Conservation (phyloP, 2,329 filamentous ascomycete genomes). For the Trichoderma sp. region DNA sequence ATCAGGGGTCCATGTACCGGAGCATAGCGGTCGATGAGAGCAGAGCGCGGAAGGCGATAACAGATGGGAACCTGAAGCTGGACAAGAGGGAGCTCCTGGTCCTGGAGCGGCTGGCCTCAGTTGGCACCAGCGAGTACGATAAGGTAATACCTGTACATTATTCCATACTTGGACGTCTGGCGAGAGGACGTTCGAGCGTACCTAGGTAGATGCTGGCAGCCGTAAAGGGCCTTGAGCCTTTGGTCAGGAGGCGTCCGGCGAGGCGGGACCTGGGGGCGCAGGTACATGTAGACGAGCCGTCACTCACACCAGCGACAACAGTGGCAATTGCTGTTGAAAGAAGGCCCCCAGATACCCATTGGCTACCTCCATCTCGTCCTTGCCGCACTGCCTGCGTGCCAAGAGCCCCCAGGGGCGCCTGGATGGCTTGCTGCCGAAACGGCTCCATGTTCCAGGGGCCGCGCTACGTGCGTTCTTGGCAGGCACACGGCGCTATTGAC, state of each 20-base stretch:
- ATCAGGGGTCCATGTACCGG: neutral
- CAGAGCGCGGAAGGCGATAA: neutral
- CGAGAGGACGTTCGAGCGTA: neutral
- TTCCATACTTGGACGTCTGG: neutral
- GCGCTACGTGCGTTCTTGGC: constrained; percentile 27
- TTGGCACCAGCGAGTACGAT: neutral
- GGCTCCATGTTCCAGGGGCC: constrained; percentile 15
- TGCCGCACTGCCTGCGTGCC: constrained; percentile 1
- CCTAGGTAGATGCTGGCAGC: constrained; percentile 3
- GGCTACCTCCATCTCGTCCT: neutral
- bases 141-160: too few species aligned
- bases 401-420: constrained; percentile 23
- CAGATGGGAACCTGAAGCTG: neutral
- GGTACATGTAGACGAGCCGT: neutral
- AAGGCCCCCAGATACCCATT: neutral
- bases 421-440: constrained; percentile 26
- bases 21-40: neutral
- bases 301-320: neutral
- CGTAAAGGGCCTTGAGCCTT: neutral
- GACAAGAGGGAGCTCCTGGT: neutral
- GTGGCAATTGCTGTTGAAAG: neutral
- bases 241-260: neutral
- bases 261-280: neutral
- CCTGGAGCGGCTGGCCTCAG: neutral
- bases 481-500: constrained; percentile 22